Base-by-base conservation (phyloP, 192 early-diverging fungal species). In the Entomortierella parvispora region DNA sequence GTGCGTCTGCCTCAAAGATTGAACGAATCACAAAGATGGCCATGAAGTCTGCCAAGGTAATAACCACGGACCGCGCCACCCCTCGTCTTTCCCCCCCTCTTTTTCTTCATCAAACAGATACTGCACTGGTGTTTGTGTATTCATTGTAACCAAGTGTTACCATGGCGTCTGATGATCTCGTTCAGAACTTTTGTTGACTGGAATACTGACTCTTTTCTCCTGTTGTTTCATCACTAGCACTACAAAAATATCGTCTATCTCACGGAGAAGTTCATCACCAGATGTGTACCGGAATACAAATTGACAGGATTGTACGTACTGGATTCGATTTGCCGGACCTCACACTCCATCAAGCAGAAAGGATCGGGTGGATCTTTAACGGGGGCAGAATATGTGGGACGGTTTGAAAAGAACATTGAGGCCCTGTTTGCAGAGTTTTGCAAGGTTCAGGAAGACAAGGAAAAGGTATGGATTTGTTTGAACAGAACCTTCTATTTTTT, bases 301-400 rank as follows among this genome's bases (percentile, higher is more conserved):
- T 45, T 89, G 28, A 86, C 85, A 33, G 87, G 85, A 62, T 68
- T 89, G 58, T 89, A 89, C 67, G 87, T 89, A 9, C 79, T 89
- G 61, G 87, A 89, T 63, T 83, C 87, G 12, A 87, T 89, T 52
- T 84, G 84, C 33, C 70, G 82, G 50, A 64, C 77, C 0, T 82
- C 81, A 17, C 72, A 80, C 50, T 81, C 78, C 14, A 69, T 76
- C 55, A 68, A 81, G 59, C 58, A 59, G 17, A 66, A 68, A 40
- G 48, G 53, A 7, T 63, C 71, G 4, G 67, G 77, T 1, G 52
- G 64, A 1, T 52, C 74, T 1, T 77, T 77, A 17, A 56, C 74
- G 10, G 74, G 74, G 7, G 48, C 65, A n/a, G 81, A 83, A 45
- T 83, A 83, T 71, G 64, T 83, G 14, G 71, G 61, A 4, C 64